Base-by-base conservation (phyloP, 2,329 filamentous ascomycete genomes). In the Exserohilum turcica region DNA sequence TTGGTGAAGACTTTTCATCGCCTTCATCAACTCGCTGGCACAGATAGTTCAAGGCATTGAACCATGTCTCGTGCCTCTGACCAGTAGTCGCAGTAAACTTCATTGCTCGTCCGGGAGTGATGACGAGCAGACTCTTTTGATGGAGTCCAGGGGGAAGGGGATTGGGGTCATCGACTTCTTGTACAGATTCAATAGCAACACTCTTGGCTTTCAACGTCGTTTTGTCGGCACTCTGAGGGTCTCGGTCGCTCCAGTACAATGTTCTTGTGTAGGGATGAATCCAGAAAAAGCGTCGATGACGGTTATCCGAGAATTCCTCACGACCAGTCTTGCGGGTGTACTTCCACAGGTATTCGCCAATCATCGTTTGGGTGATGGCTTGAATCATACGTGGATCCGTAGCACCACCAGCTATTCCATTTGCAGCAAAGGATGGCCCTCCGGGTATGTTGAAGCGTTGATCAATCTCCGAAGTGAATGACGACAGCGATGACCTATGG, bases 351-450 rank as follows among this genome's bases (percentile, higher is more conserved):
- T 93, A 97, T 74, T 99, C 94, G 50, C 94, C 94, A 70, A 99
- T 97, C 94, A 99, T 99, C 15, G 94, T 97, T 76, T 99, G 93
- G 2, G 94, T 99, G 61, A 99, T 97, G 43, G 94, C 94, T 78
- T 97, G 92, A 64, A 99, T 97, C 92, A 99, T 97, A 65, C 93
- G 90, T 58, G 93, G 93, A 77, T 99, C 94, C 5, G 92, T 96
- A 59, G 84, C 84, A 16, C 71, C 68, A 19, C 86, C 80, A 8
- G 86, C 84, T 55, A 94, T 83, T 12, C 87, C 87, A 40, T 79
- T 75, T 24, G 80, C 78, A 36, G 56, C 56, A 54, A 74, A 80
- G 37, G 83, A 83, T 15, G 62, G 62, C 13, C 59, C 57, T 28
- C 64, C 79, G 44, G 83, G 83, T 52, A 85, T 82, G 35, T 95